phyloP scores from a whole-genome alignment of 805 yeast genomes.

The Nakazawaea molendinolei region DNA sequence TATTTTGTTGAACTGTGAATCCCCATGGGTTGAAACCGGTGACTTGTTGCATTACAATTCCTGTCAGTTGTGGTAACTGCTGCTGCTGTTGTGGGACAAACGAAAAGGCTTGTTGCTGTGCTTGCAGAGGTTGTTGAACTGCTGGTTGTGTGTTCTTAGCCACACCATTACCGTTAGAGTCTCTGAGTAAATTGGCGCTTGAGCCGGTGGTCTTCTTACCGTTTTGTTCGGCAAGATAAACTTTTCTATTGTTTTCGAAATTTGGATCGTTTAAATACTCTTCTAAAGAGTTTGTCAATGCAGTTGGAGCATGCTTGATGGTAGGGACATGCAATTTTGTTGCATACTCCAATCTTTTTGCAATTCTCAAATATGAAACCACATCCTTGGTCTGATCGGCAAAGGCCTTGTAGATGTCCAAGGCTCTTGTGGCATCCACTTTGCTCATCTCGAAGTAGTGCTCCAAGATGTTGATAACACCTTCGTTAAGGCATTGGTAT shows the following conservation, averaged over 20 bases:
- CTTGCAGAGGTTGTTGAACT: conserved; percentile 12
- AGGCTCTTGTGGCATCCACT: conserved; percentile 79
- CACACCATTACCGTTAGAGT: too few species aligned
- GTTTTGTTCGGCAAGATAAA: conserved; percentile 64
- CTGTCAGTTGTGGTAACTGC: conserved; percentile 10
- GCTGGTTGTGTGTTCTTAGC: conserved; percentile 11
- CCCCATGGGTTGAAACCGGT: conserved; percentile 15
- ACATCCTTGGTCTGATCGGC: conserved; percentile 83
- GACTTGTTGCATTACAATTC: conserved; percentile 16
- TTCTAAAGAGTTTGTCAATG: conserved; percentile 76
- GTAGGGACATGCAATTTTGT: conserved; percentile 92
- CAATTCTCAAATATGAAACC: conserved; percentile 79
- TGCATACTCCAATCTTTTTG: conserved; percentile 79
- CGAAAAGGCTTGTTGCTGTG: conserved; percentile 10
- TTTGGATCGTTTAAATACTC: conserved; percentile 85
- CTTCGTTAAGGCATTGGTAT: conserved; percentile 90
- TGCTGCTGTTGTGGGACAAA: conserved; percentile 9
- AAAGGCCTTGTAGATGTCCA: conserved; percentile 76
- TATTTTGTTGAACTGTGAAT: conserved; percentile 10
- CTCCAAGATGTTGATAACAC: conserved; percentile 88
- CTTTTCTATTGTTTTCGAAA: conserved; percentile 73
- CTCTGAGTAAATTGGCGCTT: conserved; percentile 6
- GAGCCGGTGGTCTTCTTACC: conserved; percentile 22
- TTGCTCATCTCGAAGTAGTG: conserved; percentile 91
- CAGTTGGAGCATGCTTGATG: conserved; percentile 95